Conservation (phyloP, 2,329 filamentous ascomycete genomes). For the Fusarium duplospermum region DNA sequence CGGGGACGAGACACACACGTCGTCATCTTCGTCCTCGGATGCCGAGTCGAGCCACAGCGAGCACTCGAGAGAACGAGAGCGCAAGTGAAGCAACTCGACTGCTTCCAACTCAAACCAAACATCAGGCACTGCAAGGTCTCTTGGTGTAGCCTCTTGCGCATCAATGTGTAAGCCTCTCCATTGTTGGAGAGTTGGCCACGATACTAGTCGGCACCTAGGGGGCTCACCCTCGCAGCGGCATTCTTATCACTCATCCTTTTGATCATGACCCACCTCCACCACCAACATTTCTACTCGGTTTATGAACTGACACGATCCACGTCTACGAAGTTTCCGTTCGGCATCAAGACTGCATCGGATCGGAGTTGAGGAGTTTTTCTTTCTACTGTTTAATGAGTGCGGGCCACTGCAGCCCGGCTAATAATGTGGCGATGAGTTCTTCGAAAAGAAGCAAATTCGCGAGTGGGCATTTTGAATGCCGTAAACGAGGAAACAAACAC, state of each 20-base stretch:
- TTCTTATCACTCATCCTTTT: neutral
- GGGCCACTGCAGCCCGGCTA: constrained; percentile 34
- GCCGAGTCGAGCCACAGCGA: constrained; percentile 51
- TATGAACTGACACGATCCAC: constrained; percentile 38
- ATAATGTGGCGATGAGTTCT: constrained; percentile 28
- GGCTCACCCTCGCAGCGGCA: neutral
- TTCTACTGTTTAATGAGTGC: constrained; percentile 33
- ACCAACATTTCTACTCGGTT: constrained; percentile 35
- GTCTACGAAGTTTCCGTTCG: constrained; percentile 38
- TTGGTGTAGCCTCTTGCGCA: neutral
- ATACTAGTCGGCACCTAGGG: neutral
- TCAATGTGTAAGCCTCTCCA: neutral
- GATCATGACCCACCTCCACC: constrained; percentile 13
- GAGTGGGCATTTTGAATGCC: constrained; percentile 24
- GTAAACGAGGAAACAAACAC: constrained; percentile 26
- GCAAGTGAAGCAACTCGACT: constrained; percentile 21
- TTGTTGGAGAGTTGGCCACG: neutral
- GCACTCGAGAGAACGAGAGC: constrained; percentile 39
- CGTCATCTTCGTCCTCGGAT: constrained; percentile 53
- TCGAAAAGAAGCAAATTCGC: constrained; percentile 5
- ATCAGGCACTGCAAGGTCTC: neutral
- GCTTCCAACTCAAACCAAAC: neutral
- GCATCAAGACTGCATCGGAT: constrained; percentile 49
- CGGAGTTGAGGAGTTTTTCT: constrained; percentile 47
- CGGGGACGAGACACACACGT: constrained; percentile 49